phyloP scores from a whole-genome alignment of 2,329 filamentous ascomycete genomes.

The Cercospora sesami region DNA sequence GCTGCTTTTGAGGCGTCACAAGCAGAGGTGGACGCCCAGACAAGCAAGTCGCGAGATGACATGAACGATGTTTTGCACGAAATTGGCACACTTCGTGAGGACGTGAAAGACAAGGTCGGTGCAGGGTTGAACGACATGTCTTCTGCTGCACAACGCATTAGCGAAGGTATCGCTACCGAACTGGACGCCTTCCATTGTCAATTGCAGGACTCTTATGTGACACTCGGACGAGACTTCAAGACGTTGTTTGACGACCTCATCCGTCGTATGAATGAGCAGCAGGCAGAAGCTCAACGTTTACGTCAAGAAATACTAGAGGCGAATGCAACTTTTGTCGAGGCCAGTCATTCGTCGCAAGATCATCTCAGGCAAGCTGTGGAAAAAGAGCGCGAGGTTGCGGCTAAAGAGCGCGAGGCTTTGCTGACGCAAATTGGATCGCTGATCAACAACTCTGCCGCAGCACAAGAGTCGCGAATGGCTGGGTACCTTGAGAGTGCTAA shows the following conservation, averaged over 20 bases:
- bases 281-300: constrained; percentile 71
- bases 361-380: constrained; percentile 69
- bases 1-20: constrained; percentile 67
- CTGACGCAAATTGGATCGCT: constrained; percentile 75
- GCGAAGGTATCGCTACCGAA: constrained; percentile 83
- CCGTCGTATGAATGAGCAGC: constrained; percentile 72
- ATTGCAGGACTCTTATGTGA: constrained; percentile 80
- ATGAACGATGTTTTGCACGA: constrained; percentile 92
- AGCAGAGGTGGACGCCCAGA: constrained; percentile 66
- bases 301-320: constrained; percentile 71
- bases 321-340: constrained; percentile 65
- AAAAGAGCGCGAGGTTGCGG: constrained; percentile 72
- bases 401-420: constrained; percentile 71
- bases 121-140: constrained; percentile 82
- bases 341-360: constrained; percentile 66
- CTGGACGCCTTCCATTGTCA: constrained; percentile 80
- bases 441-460: constrained; percentile 70
- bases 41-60: constrained; percentile 70
- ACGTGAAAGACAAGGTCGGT: constrained; percentile 82
- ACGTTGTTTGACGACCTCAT: constrained; percentile 78
- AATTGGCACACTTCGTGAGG: constrained; percentile 84
- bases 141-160: constrained; percentile 80
- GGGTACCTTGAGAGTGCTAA: constrained; percentile 66
- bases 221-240: constrained; percentile 83
- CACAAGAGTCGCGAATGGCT: constrained; percentile 70